Evolutionary conservation across 805 yeast genomes (phyloP).

Genomic region (Candida taoyuanica): DNA sequence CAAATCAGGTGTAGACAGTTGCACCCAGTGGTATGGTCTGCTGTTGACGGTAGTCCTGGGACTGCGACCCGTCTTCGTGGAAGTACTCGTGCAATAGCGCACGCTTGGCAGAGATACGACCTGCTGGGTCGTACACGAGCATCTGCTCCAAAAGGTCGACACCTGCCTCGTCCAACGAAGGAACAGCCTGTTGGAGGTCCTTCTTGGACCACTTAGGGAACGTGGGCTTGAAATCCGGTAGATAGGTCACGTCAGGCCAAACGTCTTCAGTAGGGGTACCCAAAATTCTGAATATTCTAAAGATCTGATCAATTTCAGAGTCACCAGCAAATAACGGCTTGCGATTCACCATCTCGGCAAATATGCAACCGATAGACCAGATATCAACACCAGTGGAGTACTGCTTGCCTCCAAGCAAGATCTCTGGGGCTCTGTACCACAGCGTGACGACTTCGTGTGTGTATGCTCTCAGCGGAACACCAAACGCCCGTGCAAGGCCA

Average conservation of each 20-base stretch:
- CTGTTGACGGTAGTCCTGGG: conserved; percentile 25
- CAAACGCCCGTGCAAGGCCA: conserved; percentile 95
- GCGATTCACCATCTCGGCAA: conserved; percentile 96
- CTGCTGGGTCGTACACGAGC: conserved; percentile 88
- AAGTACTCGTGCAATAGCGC: conserved; percentile 89
- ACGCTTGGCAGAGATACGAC: conserved; percentile 89
- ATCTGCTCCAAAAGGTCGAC: conserved; percentile 75
- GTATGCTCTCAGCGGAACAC: conserved; percentile 93
- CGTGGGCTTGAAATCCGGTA: conserved; percentile 91
- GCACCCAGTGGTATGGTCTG: conserved; percentile 29
- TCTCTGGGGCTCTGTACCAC: conserved; percentile 98
- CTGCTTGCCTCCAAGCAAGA: conserved; percentile 91
- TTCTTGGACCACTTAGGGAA: conserved; percentile 88
- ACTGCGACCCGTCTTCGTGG: conserved; percentile 42
- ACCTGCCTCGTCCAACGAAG: conserved; percentile 78
- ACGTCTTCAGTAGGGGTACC: conserved; percentile 92
- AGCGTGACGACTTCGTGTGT: conserved; percentile 97
- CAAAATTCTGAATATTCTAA: conserved; percentile 83
- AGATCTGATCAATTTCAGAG: conserved; percentile 95
- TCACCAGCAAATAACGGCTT: conserved; percentile 96
- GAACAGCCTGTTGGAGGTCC: conserved; percentile 65
- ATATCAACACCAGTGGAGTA: conserved; percentile 97
- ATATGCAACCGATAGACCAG: conserved; percentile 98
- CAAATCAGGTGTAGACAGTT: conserved; percentile 22
- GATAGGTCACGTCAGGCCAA: conserved; percentile 90